Percentiles rank a stretch among this genome's conserved stretches.
These are phyloP conservation scores for Psilocybe tampanensis DNA, from an alignment of 768 basidiomycete species.

Conservation along the genomic window DNA sequence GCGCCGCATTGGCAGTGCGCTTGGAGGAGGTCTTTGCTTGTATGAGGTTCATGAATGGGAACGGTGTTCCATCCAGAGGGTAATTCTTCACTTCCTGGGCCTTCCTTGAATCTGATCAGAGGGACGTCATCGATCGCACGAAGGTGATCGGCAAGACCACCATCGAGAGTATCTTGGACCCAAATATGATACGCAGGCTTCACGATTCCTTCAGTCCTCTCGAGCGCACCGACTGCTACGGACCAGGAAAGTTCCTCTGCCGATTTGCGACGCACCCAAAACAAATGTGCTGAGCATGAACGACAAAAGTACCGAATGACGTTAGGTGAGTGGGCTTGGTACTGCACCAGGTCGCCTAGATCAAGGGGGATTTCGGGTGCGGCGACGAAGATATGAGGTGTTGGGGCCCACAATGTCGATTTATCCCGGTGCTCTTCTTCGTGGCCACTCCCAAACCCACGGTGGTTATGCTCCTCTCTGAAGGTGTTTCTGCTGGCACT, in stretches of 20 bases:
- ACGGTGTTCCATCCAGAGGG: constrained; percentile 24
- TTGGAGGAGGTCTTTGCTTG: constrained; percentile 13
- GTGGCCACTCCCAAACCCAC: constrained; percentile 1
- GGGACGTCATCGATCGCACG: constrained; percentile 15
- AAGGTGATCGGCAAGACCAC: constrained; percentile 32
- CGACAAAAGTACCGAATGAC: constrained; percentile 30
- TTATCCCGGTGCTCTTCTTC: not conserved
- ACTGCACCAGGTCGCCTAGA: constrained; percentile 22
- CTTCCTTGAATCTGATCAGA: constrained; percentile 22
- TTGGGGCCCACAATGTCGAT: constrained; percentile 5
- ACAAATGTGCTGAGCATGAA: constrained; percentile 30
- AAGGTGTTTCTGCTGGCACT: constrained; percentile 6
- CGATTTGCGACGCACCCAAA: constrained; percentile 14
- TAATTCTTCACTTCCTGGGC: constrained; percentile 18
- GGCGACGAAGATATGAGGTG: constrained; percentile 8
- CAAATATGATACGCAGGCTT: constrained; percentile 25
- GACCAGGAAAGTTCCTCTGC: constrained; percentile 20
- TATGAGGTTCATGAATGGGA: not conserved
- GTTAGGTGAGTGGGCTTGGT: constrained; percentile 19
- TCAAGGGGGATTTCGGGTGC: constrained; percentile 19
- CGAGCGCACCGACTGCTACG: constrained; percentile 29
- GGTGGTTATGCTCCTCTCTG: not conserved
- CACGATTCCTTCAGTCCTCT: constrained; percentile 25
- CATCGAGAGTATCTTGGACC: constrained; percentile 33
- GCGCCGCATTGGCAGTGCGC: constrained; percentile 30